Evolutionary conservation across 192 early-diverging fungal species (phyloP), one percentile per base, ranked within the genome.

Genomic region (Coemansia sp.): DNA sequence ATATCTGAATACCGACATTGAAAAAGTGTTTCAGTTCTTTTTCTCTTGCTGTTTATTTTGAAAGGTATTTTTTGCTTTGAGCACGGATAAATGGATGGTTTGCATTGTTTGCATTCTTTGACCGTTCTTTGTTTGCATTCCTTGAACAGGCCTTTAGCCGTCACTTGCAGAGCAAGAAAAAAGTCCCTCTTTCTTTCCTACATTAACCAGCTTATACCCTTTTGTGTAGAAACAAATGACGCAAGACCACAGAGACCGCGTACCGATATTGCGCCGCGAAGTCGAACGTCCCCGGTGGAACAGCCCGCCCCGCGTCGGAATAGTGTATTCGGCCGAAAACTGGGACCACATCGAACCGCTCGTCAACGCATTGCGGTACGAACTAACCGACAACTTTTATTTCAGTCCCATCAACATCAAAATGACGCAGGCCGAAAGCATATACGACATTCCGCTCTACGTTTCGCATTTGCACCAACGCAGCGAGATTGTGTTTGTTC

Each of bases 281-380:
- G 39, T 64, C 8, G 67, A 65, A 57, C 45, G 56, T 60, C 70
- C 57, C 1, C 59, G 55, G 25, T 69, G 67, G 60, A 23, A 52
- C 11, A 49, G 4, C 2, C 43, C 64, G 29, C 76, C 72, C 1
- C 64, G 62, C 5, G 60, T 79, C 24, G 71, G 67, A 3, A 64
- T 74, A 1, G 67, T 79, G 11, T 67, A 73, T 24, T 63, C 76
- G 15, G 52, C 62, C 11, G 76, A 79, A 9, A 67, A 79, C 76
- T 79, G 71, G 72, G 39, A 50, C 8, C 35, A 61, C 15, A 51
- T 67, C 41, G 64, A 66, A 52, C 57, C 57, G 0, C 72, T 79
- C 17, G 68, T 79, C 32, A 79, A 79, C 62, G 71, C 73, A 17
- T 59, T 79, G 41, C 67, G 76, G 4, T 79, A 79, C 62, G 76